phyloP scores from a whole-genome alignment of 352 stramenopile genomes.

The Pythium periplocum region DNA sequence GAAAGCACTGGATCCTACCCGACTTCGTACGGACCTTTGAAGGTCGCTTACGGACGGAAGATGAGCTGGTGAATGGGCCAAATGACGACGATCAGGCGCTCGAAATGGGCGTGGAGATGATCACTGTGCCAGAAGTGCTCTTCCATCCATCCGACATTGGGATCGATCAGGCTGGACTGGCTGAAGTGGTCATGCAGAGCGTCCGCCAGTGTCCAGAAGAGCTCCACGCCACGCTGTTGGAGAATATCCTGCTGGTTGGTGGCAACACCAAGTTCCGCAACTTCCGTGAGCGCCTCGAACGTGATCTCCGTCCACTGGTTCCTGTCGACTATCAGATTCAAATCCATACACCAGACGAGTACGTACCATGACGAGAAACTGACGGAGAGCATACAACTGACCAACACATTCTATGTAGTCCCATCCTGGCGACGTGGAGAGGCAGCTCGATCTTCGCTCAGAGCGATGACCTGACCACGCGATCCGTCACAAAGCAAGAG shows the following conservation, averaged over 20 bases:
- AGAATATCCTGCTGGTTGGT: slow-evolving; percentile 84
- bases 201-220: slow-evolving; percentile 72
- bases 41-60: slow-evolving; percentile 26
- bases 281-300: slow-evolving; percentile 66
- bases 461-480: slow-evolving; percentile 18
- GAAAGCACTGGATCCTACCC: slow-evolving; percentile 72
- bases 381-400: neutral
- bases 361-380: slow-evolving; percentile 17
- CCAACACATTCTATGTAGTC: slow-evolving; percentile 21
- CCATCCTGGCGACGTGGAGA: slow-evolving; percentile 48
- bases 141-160: slow-evolving; percentile 92
- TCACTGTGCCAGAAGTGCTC: slow-evolving; percentile 88
- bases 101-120: slow-evolving; percentile 82
- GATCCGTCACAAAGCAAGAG: slow-evolving; percentile 58
- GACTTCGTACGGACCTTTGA: slow-evolving; percentile 75
- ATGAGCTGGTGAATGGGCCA: neutral
- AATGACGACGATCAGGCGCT: slow-evolving; percentile 61
- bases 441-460: slow-evolving; percentile 44
- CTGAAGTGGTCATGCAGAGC: slow-evolving; percentile 80
- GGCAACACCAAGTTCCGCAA: slow-evolving; percentile 86
- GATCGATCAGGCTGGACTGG: slow-evolving; percentile 81
- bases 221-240: slow-evolving; percentile 70
- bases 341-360: slow-evolving; percentile 44
- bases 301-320: slow-evolving; percentile 55
- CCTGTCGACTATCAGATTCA: slow-evolving; percentile 40